phyloP scores from a whole-genome alignment of 371 early-diverging fungal genomes.

The Rhizopus stolonifer region DNA sequence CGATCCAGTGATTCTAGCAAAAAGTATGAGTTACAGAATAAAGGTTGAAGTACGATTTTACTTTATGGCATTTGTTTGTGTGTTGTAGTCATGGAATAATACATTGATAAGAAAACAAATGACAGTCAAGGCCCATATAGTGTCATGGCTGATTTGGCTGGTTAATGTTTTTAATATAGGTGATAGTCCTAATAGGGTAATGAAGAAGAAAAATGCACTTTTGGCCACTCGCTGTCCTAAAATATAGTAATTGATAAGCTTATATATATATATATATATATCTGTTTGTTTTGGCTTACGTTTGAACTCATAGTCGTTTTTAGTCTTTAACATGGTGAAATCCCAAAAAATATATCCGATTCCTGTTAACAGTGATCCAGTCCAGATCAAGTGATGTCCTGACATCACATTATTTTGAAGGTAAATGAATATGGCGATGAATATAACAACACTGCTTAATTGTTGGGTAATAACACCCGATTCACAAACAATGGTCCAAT shows the following conservation, averaged over 20 bases:
- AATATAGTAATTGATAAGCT: not conserved
- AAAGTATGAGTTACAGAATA: not conserved
- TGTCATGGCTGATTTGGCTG: slow-evolving; percentile 85
- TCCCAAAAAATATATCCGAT: slow-evolving; percentile 73
- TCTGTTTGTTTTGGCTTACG: too few relatives aligned
- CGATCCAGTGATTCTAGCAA: slow-evolving; percentile 82
- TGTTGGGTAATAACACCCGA: slow-evolving; percentile 85
- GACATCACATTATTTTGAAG: slow-evolving; percentile 61
- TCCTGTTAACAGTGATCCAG: slow-evolving; percentile 58
- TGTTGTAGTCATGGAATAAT: slow-evolving; percentile 87
- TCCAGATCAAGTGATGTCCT: slow-evolving; percentile 58
- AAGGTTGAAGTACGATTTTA: slow-evolving; percentile 15
- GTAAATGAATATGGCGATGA: slow-evolving; percentile 83
- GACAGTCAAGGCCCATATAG: slow-evolving; percentile 91
- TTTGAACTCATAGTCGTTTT: slow-evolving; percentile 48
- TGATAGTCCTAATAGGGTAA: slow-evolving; percentile 81
- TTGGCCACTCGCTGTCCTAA: slow-evolving; percentile 65
- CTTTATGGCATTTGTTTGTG: slow-evolving; percentile 50
- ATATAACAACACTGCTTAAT: slow-evolving; percentile 77
- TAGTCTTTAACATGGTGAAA: slow-evolving; percentile 49
- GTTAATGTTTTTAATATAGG: slow-evolving; percentile 94
- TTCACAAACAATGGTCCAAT: slow-evolving; percentile 71
- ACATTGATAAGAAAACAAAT: slow-evolving; percentile 82
- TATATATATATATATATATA: too few relatives aligned
- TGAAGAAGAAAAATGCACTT: slow-evolving; percentile 74